phyloP scores from a whole-genome alignment of 768 basidiomycete genomes.

The Atractiella rhizophila region DNA sequence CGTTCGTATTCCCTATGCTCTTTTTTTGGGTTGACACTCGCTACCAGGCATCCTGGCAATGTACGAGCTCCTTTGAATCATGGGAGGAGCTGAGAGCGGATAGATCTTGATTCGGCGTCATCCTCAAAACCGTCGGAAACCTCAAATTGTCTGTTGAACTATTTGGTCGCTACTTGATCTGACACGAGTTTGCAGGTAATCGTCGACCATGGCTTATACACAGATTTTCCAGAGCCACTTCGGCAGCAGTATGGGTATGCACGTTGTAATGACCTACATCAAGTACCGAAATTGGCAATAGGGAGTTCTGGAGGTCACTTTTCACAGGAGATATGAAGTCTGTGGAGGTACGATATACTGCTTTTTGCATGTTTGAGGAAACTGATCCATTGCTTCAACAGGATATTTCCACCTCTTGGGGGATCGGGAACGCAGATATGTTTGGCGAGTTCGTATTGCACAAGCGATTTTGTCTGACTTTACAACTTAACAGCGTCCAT shows the following conservation, averaged over 20 bases:
- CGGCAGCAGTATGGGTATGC: constrained; percentile 39
- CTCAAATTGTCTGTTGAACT: constrained; percentile 21
- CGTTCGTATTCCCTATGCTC: neutral
- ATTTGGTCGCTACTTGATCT: constrained; percentile 20
- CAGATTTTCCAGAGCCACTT: constrained; percentile 41
- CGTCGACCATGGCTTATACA: constrained; percentile 80
- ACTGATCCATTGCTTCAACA: neutral
- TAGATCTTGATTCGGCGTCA: constrained; percentile 44
- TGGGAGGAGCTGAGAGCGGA: constrained; percentile 36
- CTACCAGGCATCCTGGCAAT: neutral
- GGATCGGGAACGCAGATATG: constrained; percentile 14
- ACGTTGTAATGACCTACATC: no score
- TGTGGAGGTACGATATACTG: constrained; percentile 12
- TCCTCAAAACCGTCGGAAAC: constrained; percentile 29
- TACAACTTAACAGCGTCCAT: no score
- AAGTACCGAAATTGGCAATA: constrained; percentile 1
- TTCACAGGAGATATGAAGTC: constrained; percentile 10
- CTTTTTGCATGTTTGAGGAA: no score
- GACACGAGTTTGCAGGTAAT: constrained; percentile 48
- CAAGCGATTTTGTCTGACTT: no score
- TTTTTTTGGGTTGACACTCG: neutral
- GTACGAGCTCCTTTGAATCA: no score
- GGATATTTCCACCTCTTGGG: constrained; percentile 14
- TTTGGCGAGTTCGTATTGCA: no score
- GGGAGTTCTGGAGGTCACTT: constrained; percentile 14